These are phyloP conservation scores for Sphenostylis stenocarpa DNA, from an alignment of 306 rosid genomes.

Conservation along the genomic window DNA sequence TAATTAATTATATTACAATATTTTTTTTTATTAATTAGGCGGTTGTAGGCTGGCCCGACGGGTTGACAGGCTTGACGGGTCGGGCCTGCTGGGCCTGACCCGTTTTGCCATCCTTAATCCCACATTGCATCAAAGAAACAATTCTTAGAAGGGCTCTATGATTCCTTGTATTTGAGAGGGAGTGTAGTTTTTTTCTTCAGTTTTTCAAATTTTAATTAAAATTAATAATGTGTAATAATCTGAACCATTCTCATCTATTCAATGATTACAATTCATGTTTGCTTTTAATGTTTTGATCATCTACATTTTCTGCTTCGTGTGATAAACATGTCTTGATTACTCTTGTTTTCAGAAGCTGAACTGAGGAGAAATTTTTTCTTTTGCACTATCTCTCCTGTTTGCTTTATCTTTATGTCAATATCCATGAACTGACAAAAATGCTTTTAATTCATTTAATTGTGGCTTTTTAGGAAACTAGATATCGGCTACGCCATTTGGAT, in stretches of 20 bases:
- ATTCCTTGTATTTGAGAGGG: constrained; percentile 39
- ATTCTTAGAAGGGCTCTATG: constrained; percentile 55
- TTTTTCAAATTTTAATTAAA: background rate
- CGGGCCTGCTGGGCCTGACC: too few relatives aligned
- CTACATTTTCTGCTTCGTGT: background rate
- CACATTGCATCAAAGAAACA: constrained; percentile 57
- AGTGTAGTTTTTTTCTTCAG: background rate
- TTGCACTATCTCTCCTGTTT: background rate
- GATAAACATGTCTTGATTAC: constrained; percentile 8
- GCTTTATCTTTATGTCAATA: background rate
- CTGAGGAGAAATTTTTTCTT: background rate
- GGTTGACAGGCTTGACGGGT: too few relatives aligned
- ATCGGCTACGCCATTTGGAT: constrained; percentile 85
- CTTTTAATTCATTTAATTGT: background rate
- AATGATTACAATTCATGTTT: background rate
- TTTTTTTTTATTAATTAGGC: too few relatives aligned
- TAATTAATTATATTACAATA: too few relatives aligned
- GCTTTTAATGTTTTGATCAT: background rate
- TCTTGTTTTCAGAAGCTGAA: constrained; percentile 18
- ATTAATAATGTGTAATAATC: background rate
- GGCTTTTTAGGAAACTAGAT: constrained; percentile 79
- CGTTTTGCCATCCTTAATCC: too few relatives aligned
- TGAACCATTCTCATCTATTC: background rate
- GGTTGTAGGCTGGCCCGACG: too few relatives aligned
- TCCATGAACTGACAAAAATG: background rate